Evolutionary conservation across 768 basidiomycete genomes (phyloP), one percentile per base, ranked within the genome.

Genomic region (Daedaleopsis nitida): DNA sequence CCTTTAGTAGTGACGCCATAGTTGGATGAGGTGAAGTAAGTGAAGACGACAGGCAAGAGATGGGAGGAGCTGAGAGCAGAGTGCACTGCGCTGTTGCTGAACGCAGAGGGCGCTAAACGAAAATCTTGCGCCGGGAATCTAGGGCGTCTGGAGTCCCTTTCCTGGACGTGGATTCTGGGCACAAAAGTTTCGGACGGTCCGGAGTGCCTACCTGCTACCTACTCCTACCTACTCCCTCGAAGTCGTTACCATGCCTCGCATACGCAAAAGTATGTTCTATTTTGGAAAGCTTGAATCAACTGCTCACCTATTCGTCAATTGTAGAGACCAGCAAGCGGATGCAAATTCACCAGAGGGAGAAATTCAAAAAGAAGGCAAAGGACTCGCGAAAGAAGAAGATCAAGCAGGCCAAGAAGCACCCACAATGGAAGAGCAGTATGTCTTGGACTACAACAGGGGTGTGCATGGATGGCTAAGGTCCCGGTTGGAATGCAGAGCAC

Each of bases 371-470:
- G 69, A 94, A 95, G 74, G 83, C 86, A 44, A 77, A 84, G 27
- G 94, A 94, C 73, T 84, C 85, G 64, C 81, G 80, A 70, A 90
- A 86, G 78, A 96, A 96, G 78, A 77, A 77, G 52, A 82, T 81
- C 69, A 93, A 87, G 73, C 81, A 80, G 44, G 83, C 83, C 14
- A 93, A 92, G 78, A 92, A 88, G 73, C 90, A 89, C 74, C 76
- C 82, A 23, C 83, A 92, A 58, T 96, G 94, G 89, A 96, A 95
- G 78, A 89, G 89, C 55, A 91, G 94, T 94, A 70, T 67, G 87
- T 17, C 1, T 9, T 3, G 17, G 10, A 1, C 12, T 6, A 21
- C 3, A 3, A 2, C n/a, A 21, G 44, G 7, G n/a, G 6, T 17
- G 16, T n/a, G 42, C 14, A 43, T 8, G 17, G 44, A 17, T 45